Base-by-base conservation (phyloP, 1,284 basidiomycete species). In the Fomitopsis palustris region DNA sequence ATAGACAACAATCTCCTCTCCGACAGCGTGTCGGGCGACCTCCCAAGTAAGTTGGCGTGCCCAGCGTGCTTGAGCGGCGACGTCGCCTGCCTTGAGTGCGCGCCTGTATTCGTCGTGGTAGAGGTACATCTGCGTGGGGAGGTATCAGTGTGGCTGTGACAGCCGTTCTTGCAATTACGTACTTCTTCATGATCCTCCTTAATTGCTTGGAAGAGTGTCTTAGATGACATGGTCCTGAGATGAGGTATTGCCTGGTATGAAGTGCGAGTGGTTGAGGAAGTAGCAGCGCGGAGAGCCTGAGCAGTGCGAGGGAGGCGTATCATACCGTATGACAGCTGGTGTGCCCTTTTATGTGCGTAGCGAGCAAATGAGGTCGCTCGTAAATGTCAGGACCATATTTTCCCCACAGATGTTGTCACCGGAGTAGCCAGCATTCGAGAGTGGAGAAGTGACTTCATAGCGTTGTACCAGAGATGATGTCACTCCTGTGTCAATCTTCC, bases 1-100 rank as follows among this genome's bases (percentile, higher is more conserved):
- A 64, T 88, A 87, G 1, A 87, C 81, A 21, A 88, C 78, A 52
- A 87, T 80, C 69, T 88, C 86, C 67, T 88, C 86, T 5, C 82
- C 85, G 2, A 85, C 80, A 4, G 86, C 81, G 64, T 87, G 85
- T 0, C 84, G 77, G 0, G 82, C 84, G 42, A 86, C 74, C 70
- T 85, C 83, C 84, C 83, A 86, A 1, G 73, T 78, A 2, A 86
- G 73, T 65, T 85, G 83, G 49, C 77, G 76, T 0, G 80, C 76
- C 82, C 83, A 87, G 25, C 83, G 80, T 5, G 71, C 74, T 65
- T 85, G 82, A 0, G 76, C 76, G 29, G 80, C 80, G 25, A 69
- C 58, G 65, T 86, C 75, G 4, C 78, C 80, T 12, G 61, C 59
- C 0, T 64, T 17, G 58, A 61, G 49, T 4, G 78, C 75, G 35